Evolutionary conservation across 441 rosid genomes (phyloP), one percentile per base, ranked within the genome.

Genomic region (Daphne laureola): DNA sequence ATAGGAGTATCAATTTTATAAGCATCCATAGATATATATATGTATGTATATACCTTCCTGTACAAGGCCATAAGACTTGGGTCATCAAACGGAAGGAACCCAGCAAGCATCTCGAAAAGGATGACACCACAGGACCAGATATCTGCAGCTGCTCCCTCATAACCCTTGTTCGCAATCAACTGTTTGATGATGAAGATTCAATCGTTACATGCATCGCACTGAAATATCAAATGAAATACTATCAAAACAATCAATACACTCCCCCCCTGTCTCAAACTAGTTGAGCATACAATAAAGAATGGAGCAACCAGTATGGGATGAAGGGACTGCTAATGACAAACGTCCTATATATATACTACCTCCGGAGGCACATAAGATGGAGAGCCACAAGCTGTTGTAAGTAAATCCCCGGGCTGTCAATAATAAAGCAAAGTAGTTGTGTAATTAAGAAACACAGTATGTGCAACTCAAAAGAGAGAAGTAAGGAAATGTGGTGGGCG

Each of bases 311-410:
- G 23, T 18, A 18, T 1, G 23, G 23, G 23, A 18, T 1, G 3
- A 3, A 18, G 23, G 23, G 23, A 18, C 2, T 18, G 3, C 23
- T 18, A 18, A 18, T 18, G 23, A 31, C 36, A 31, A 31, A 31
- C 5, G 36, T 8, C 36, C 36, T 8, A 31, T 31, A 31, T 18
- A 6, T 31, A 3, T 3, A 2, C 1, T 57, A 88, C 96, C 95
- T 92, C 98, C 0, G 98, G 95, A 58, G 96, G 95, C 47, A 84
- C 87, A 45, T 92, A 88, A 72, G 92, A 86, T 0, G 96, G 96
- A 49, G 98, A 89, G 17, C 96, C 96, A 51, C 96, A 89, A 27
- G 96, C 86, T 48, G 96, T 92, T 12, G 84, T 75, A 46, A 84
- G 76, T 78, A 84, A 67, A 50, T 82, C 78, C 51, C 88, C 95